phyloP scores from a whole-genome alignment of 2,329 filamentous ascomycete species.

The Penicillium paneum region DNA sequence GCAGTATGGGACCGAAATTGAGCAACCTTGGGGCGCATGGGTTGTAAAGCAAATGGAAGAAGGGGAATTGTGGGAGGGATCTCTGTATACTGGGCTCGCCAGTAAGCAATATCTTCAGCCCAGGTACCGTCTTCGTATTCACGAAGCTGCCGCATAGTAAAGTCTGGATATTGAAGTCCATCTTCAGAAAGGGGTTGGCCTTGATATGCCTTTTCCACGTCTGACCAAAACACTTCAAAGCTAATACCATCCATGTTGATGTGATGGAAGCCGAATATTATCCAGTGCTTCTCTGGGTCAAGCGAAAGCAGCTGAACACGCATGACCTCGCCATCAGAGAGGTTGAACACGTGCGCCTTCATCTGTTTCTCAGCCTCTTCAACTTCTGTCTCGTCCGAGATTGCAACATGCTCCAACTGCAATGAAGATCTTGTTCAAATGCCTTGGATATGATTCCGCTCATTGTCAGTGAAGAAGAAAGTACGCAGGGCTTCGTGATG shows the following conservation, averaged over 20 bases:
- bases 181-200: conserved; percentile 21
- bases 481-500: conserved; percentile 37
- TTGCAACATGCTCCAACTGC: conserved; percentile 24
- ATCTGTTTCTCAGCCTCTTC: conserved; percentile 22
- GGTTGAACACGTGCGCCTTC: conserved; percentile 35
- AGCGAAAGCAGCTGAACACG: conserved; percentile 15
- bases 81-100: conserved; percentile 13
- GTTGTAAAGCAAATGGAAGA: conserved; percentile 15
- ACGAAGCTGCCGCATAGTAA: conserved; percentile 30
- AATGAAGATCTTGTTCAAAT: conserved; percentile 27
- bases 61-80: conserved; percentile 13
- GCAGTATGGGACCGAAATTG: conserved; percentile 12
- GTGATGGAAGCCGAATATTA: conserved; percentile 50
- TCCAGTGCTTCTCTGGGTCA: conserved; percentile 31
- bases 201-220: conserved; percentile 47
- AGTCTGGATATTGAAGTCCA: conserved; percentile 38
- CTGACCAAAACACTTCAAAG: conserved; percentile 43
- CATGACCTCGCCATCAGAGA: conserved; percentile 36
- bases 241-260: conserved; percentile 52
- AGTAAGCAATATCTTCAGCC: conserved; percentile 22
- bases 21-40: conserved; percentile 7
- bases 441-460: conserved; percentile 16
- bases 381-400: conserved; percentile 18
- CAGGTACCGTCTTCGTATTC: conserved; percentile 29
- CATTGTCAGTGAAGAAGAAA: conserved; percentile 24